These are phyloP conservation scores for Adansonia rubrostipa DNA, from an alignment of 441 rosid genomes.

Conservation along the genomic window DNA sequence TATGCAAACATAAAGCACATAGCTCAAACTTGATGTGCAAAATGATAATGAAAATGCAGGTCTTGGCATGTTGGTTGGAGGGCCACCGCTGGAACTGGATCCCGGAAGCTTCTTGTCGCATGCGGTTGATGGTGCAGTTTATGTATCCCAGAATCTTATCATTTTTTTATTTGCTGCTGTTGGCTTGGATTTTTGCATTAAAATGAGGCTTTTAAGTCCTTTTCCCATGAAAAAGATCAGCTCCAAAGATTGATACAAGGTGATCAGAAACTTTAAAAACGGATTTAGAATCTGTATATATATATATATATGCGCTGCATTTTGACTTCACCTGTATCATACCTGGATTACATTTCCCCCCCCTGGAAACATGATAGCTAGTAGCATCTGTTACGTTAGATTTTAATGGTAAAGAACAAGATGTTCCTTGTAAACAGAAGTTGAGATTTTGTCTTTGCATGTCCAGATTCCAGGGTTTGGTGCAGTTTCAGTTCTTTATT, in stretches of 20 bases:
- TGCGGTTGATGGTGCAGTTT: conserved; percentile 56
- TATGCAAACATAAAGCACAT: neutral
- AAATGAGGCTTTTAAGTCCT: conserved; percentile 62
- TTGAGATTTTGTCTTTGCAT: neutral
- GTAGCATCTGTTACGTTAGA: neutral
- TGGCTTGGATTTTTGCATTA: conserved; percentile 74
- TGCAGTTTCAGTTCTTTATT: neutral
- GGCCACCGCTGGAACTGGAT: conserved; percentile 66
- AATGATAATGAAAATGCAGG: conserved; percentile 45
- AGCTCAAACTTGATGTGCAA: neutral
- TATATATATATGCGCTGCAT: neutral
- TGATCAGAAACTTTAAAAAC: neutral
- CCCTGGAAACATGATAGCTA: neutral
- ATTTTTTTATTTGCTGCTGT: conserved; percentile 75
- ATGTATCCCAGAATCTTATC: conserved; percentile 64
- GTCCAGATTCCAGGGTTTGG: neutral
- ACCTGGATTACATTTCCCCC: neutral
- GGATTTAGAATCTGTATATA: conserved; percentile 6
- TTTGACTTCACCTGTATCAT: neutral
- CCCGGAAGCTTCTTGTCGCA: conserved; percentile 62
- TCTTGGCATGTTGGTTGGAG: conserved; percentile 57
- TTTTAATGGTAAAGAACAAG: conserved; percentile 1
- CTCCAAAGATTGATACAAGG: conserved; percentile 25
- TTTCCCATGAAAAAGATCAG: conserved; percentile 51
- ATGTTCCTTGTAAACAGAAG: neutral